phyloP scores from a whole-genome alignment of 441 rosid genomes.

The Adansonia rubrostipa region DNA sequence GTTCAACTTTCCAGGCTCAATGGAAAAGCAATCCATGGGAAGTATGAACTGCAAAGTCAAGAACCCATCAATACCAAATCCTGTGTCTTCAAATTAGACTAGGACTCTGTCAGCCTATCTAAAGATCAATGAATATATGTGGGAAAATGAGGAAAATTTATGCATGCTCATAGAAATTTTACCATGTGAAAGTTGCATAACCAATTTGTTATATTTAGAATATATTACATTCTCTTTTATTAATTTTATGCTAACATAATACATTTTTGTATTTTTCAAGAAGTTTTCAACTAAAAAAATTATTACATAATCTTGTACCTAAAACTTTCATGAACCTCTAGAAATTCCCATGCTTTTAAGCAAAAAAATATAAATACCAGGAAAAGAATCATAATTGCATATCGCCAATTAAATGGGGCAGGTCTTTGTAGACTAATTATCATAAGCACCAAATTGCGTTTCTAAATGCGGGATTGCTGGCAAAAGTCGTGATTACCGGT shows the following conservation, averaged over 20 bases:
- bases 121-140: background rate
- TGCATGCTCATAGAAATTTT: background rate
- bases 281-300: background rate
- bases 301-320: background rate
- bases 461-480: background rate
- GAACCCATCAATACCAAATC: background rate
- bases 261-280: background rate
- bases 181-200: background rate
- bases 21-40: background rate
- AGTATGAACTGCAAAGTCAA: background rate
- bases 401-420: background rate
- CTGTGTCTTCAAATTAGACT: background rate
- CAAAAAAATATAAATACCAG: background rate
- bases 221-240: too few relatives aligned
- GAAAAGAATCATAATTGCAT: background rate
- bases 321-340: background rate
- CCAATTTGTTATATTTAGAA: background rate
- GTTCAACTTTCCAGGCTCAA: too few relatives aligned
- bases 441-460: background rate
- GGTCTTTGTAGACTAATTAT: background rate
- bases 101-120: background rate
- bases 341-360: background rate
- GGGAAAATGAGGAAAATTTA: background rate
- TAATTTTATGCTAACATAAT: too few relatives aligned
- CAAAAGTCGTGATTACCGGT: background rate